A percentile compares a stretch with the other conserved stretches of the same genome.
phyloP scores from a whole-genome alignment of 306 rosid genomes.

The Fragaria vesca region DNA sequence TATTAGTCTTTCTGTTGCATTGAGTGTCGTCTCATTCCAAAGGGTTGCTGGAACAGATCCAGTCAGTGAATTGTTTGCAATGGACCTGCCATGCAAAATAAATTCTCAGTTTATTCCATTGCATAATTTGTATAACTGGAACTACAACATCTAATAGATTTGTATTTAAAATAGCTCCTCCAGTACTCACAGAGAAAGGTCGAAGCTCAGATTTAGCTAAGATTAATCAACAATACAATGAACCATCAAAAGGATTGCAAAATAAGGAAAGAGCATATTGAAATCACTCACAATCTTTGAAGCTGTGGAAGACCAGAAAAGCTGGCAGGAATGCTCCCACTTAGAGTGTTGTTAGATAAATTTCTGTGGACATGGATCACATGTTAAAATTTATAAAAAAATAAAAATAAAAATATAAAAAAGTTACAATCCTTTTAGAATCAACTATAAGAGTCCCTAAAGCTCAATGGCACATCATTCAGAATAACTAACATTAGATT shows the following conservation, averaged over 20 bases:
- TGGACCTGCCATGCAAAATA: slow-evolving; percentile 63
- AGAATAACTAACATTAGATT: neutral
- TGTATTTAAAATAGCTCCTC: neutral
- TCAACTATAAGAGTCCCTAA: neutral
- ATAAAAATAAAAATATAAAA: neutral
- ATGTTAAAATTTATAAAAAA: neutral
- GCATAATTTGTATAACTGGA: slow-evolving; percentile 18
- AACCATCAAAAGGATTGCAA: slow-evolving; percentile 9
- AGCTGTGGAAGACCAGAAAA: slow-evolving; percentile 57
- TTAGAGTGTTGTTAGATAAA: slow-evolving; percentile 71
- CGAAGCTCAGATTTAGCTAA: neutral
- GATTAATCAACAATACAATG: neutral
- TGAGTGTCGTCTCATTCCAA: slow-evolving; percentile 57
- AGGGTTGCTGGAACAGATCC: slow-evolving; percentile 64
- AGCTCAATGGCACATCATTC: neutral
- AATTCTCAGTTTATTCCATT: slow-evolving; percentile 9
- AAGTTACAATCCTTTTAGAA: neutral
- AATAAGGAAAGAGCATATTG: slow-evolving; percentile 7
- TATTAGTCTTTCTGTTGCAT: slow-evolving; percentile 34
- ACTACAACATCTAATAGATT: slow-evolving; percentile 4
- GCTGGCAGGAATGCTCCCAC: slow-evolving; percentile 63
- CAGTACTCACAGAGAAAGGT: slow-evolving; percentile 1
- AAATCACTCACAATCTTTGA: slow-evolving; percentile 68
- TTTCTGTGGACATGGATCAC: slow-evolving; percentile 40
- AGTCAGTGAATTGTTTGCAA: slow-evolving; percentile 66